These are phyloP conservation scores for Prunus dulcis DNA, from an alignment of 306 rosid genomes.

Conservation along the genomic window DNA sequence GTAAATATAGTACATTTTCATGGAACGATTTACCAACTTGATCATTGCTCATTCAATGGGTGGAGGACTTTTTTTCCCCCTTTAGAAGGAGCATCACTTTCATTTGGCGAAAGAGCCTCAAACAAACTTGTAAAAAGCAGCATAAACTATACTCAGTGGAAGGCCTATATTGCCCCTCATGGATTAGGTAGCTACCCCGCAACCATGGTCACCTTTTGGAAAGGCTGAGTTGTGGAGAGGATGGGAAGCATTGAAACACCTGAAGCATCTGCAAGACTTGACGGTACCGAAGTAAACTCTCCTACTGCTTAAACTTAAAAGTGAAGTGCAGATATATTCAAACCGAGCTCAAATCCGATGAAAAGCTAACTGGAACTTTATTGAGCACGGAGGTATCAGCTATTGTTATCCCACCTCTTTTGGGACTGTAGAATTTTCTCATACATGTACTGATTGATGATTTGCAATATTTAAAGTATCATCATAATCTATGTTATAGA, in stretches of 20 bases:
- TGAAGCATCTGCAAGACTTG: neutral
- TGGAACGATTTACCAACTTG: too few species aligned
- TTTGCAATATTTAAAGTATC: neutral
- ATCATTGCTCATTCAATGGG: too few species aligned
- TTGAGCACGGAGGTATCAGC: neutral
- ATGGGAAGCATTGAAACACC: neutral
- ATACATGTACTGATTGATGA: neutral
- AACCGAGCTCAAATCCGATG: neutral
- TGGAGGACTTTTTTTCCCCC: too few species aligned
- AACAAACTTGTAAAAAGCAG: too few species aligned
- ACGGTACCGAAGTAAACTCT: neutral
- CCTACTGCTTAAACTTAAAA: neutral
- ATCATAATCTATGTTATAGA: neutral
- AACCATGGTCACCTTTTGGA: too few species aligned
- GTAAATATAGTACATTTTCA: too few species aligned
- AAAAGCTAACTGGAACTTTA: neutral
- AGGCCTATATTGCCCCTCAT: too few species aligned
- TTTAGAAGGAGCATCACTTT: too few species aligned
- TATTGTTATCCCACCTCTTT: neutral
- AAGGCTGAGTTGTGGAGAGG: neutral
- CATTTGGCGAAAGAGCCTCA: too few species aligned
- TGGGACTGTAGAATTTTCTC: neutral
- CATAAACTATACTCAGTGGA: too few species aligned
- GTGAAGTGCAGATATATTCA: neutral
- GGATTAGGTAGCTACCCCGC: too few species aligned